Conservation (phyloP, 805 yeast species). For the Spathaspora hagerdaliae region DNA sequence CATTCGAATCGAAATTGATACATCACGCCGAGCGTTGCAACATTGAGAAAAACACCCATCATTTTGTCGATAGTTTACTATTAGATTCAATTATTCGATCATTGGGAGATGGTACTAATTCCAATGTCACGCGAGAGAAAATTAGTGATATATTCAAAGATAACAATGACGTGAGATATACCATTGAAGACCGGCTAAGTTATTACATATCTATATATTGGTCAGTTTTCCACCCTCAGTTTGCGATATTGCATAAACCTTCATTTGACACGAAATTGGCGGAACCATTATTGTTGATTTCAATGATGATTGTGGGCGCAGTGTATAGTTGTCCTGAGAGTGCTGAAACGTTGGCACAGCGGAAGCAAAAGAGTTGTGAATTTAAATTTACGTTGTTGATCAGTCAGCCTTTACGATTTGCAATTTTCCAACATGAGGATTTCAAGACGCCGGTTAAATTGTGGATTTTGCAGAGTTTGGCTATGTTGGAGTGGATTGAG, state of each 20-base stretch:
- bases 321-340: constrained; percentile 24
- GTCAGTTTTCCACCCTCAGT: constrained; percentile 57
- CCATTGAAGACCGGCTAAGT: constrained; percentile 31
- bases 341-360: constrained; percentile 4
- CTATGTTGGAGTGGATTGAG: constrained; percentile 75
- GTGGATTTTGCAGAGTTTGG: constrained; percentile 73
- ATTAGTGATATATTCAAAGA: neutral
- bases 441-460: constrained; percentile 73
- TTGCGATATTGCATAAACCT: constrained; percentile 56
- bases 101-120: constrained; percentile 7
- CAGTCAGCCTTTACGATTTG: constrained; percentile 61
- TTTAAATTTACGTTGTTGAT: constrained; percentile 43
- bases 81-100: constrained; percentile 32
- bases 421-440: constrained; percentile 64
- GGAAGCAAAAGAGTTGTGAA: constrained; percentile 23
- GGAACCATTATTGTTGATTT: constrained; percentile 47
- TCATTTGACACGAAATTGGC: constrained; percentile 48
- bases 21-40: constrained; percentile 22
- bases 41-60: constrained; percentile 25
- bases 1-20: constrained; percentile 11
- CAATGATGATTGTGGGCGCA: constrained; percentile 59
- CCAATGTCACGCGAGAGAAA: neutral
- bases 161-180: constrained; percentile 18
- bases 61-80: constrained; percentile 34
- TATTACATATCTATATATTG: constrained; percentile 45